Evolutionary conservation across 441 rosid species (phyloP), one percentile per base, ranked within the genome.

Genomic region (California macrophylla): DNA sequence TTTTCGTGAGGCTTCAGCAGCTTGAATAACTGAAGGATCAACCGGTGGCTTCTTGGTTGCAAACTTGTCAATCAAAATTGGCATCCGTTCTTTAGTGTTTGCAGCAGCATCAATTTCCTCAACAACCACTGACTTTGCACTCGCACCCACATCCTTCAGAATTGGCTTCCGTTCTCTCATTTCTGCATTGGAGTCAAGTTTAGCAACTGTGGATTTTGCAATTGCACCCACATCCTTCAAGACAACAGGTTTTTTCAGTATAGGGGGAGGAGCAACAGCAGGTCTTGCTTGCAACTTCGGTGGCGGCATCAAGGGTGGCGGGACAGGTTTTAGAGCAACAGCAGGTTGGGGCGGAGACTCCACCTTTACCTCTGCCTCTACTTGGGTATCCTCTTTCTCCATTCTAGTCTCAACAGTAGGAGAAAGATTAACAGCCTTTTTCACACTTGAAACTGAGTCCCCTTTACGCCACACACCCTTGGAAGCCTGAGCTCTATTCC

Each of bases 391-490:
- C 63, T 64, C 77, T 58, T 66, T 81, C 23, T 67, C 72, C 67
- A 76, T 69, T 69, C 58, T 79, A 56, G 56, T 76, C 67, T 20
- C 71, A 61, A 47, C 70, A 81, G 81, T 87, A 29, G 92, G 86
- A 68, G 72, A 73, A 77, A 84, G 78, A 80, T 87, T 79, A 2
- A 85, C 90, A 75, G 83, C 84, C 82, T 79, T 93, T 45, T 83
- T 84, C 77, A 86, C 83, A 38, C 71, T 74, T 26, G 84, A 86
- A 32, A 90, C 86, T 15, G 85, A 74, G 76, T 94, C 98, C 13
- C 98, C 98, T 81, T 90, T 94, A 69, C 89, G 81, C 98, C 98
- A 94, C 69, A 94, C 98, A 71, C 93, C 91, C 90, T 86, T 94
- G 83, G 85, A 71, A 66, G 92, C 79, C 75, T 93, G 91, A 21